Evolutionary conservation across 2,329 filamentous ascomycete genomes (phyloP).

Genomic region (Podosphaera fusca): DNA sequence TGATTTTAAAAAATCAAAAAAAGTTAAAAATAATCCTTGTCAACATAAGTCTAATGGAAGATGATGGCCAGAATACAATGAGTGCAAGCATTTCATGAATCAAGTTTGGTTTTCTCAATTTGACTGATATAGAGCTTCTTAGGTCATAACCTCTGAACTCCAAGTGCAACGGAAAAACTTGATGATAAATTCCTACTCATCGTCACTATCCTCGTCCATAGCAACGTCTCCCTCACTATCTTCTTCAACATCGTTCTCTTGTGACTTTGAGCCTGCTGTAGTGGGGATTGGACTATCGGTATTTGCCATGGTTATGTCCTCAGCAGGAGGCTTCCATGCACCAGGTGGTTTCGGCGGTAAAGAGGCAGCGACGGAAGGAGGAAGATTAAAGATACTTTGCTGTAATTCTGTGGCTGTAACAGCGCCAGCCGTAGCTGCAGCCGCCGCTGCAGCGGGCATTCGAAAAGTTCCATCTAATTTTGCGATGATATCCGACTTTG

Average conservation of each 20-base stretch:
- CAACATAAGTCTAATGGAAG: too few species aligned
- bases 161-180: too few species aligned
- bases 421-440: constrained; percentile 27
- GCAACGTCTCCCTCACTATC: constrained; percentile 45
- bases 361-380: constrained; percentile 23
- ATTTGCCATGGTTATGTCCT: constrained; percentile 27
- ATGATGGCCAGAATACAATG: too few species aligned
- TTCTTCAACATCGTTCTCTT: constrained; percentile 38
- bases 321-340: constrained; percentile 23
- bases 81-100: too few species aligned
- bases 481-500: constrained; percentile 66
- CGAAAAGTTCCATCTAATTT: constrained; percentile 84
- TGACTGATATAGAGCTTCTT: too few species aligned
- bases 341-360: constrained; percentile 18
- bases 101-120: too few species aligned
- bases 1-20: too few species aligned
- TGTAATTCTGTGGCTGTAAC: constrained; percentile 51
- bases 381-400: constrained; percentile 58
- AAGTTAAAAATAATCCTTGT: too few species aligned
- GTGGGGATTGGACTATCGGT: constrained; percentile 28
- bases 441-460: constrained; percentile 28
- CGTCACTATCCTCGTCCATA: constrained; percentile 29
- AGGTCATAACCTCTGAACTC: too few species aligned
- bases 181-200: constrained; percentile 7
- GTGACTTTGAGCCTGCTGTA: constrained; percentile 40